Conservation (phyloP, 768 basidiomycete genomes). For the Cubamyces lactineus region DNA sequence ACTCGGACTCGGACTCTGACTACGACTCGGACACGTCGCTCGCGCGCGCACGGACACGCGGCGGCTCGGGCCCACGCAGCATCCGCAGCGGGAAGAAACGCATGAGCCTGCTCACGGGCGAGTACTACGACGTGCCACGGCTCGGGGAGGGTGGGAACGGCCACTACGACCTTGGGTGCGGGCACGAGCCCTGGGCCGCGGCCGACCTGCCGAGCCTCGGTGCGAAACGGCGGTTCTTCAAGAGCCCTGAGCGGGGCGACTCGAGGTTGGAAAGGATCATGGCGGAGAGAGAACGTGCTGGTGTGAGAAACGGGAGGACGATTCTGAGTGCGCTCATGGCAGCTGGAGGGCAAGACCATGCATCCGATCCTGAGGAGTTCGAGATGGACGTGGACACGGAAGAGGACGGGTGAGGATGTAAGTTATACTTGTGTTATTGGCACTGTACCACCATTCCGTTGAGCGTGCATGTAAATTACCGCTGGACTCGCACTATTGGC, state of each 20-base stretch:
- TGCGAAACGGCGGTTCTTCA: slow-evolving; percentile 57
- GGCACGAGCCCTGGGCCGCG: slow-evolving; percentile 22
- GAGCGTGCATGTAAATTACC: not conserved
- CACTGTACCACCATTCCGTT: slow-evolving; percentile 2
- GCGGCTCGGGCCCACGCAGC: slow-evolving; percentile 25
- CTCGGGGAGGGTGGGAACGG: slow-evolving; percentile 47
- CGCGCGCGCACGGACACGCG: slow-evolving; percentile 19
- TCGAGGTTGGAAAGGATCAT: slow-evolving; percentile 26
- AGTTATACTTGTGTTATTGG: slow-evolving; percentile 11
- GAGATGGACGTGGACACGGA: slow-evolving; percentile 24
- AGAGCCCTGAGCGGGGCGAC: slow-evolving; percentile 46
- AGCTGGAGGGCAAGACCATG: slow-evolving; percentile 20
- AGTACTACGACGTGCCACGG: slow-evolving; percentile 53
- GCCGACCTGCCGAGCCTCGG: slow-evolving; percentile 4
- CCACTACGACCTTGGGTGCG: slow-evolving; percentile 34
- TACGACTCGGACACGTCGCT: slow-evolving; percentile 41
- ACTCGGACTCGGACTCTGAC: slow-evolving; percentile 36
- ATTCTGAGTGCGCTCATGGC: slow-evolving; percentile 24
- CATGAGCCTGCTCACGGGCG: slow-evolving; percentile 71
- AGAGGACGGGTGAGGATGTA: slow-evolving; percentile 12
- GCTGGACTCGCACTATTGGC: no score
- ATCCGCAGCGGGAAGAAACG: slow-evolving; percentile 48
- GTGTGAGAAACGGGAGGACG: not conserved
- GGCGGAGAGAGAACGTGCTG: slow-evolving; percentile 21
- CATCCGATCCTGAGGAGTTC: slow-evolving; percentile 4